These are phyloP conservation scores for Geotrichum klebahnii DNA, from an alignment of 1,139 yeast genomes.

Conservation along the genomic window DNA sequence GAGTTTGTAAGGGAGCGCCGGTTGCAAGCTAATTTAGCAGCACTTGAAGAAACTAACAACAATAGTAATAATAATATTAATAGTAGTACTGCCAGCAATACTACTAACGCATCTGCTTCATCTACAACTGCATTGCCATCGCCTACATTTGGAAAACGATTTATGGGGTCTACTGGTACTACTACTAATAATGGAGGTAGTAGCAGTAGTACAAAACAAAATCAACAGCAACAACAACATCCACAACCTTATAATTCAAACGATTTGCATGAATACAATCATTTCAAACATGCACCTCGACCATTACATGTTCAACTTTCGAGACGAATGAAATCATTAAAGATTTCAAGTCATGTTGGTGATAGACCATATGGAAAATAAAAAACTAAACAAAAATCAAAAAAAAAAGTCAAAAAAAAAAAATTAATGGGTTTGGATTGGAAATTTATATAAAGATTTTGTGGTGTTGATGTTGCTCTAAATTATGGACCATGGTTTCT, in stretches of 20 bases:
- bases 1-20: slow-evolving; percentile 55
- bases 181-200: too few relatives aligned
- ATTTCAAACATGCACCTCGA: slow-evolving; percentile 11
- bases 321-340: slow-evolving; percentile 11
- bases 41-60: slow-evolving; percentile 2
- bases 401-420: too few relatives aligned
- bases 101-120: too few relatives aligned
- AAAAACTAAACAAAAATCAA: too few relatives aligned
- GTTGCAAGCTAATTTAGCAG: slow-evolving; percentile 15
- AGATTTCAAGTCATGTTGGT: background rate
- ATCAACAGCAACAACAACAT: background rate
- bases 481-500: background rate
- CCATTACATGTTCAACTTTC: slow-evolving; percentile 12
- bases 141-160: background rate
- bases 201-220: background rate
- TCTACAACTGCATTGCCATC: background rate
- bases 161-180: too few relatives aligned
- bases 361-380: too few relatives aligned
- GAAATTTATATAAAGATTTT: background rate
- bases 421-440: background rate
- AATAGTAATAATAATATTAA: background rate
- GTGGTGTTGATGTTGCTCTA: too few relatives aligned
- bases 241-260: background rate
- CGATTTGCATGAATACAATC: slow-evolving; percentile 7
- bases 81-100: too few relatives aligned